Conservation (phyloP, 1,284 basidiomycete genomes). For the Anthracocystis panici-leucophaei region DNA sequence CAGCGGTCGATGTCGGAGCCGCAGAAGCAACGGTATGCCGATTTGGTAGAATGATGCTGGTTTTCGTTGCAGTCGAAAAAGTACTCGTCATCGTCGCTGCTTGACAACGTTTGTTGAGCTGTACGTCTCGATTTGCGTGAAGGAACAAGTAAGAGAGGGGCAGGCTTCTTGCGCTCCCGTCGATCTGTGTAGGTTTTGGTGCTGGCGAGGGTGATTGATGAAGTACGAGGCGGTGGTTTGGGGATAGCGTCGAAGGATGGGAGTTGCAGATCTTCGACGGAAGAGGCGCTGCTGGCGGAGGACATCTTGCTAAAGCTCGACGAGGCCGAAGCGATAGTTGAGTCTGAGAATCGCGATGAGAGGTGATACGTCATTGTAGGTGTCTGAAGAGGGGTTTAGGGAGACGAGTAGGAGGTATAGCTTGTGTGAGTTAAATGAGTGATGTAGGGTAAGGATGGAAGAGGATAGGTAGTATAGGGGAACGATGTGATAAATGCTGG, state of each 20-base stretch:
- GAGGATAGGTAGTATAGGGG: not conserved
- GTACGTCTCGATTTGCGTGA: conserved; percentile 10
- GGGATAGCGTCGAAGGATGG: conserved; percentile 21
- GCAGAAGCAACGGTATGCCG: conserved; percentile 25
- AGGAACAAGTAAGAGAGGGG: conserved; percentile 15
- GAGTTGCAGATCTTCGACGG: conserved; percentile 25
- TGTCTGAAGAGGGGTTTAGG: not conserved
- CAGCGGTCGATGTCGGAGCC: conserved; percentile 16
- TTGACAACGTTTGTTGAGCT: not conserved
- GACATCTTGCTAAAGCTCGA: conserved; percentile 33
- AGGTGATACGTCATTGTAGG: conserved; percentile 14
- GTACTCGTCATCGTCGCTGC: conserved; percentile 17
- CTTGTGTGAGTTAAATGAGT: not conserved
- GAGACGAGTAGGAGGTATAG: not conserved
- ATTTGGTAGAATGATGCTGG: not conserved
- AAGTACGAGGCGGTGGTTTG: conserved; percentile 40
- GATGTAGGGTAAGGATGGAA: not conserved
- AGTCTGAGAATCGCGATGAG: conserved; percentile 46
- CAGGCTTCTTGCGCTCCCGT: conserved; percentile 30
- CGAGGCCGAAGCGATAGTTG: conserved; percentile 36
- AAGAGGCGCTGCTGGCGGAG: conserved; percentile 29
- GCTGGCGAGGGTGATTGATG: conserved; percentile 42
- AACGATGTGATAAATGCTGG: conserved; percentile 7
- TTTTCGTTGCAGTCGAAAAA: conserved; percentile 27
- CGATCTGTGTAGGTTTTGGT: conserved; percentile 21